Percentiles rank a stretch among this genome's conserved stretches.
These are phyloP conservation scores for Penicillium daleae DNA, from an alignment of 495 filamentous ascomycete species.

Conservation along the genomic window DNA sequence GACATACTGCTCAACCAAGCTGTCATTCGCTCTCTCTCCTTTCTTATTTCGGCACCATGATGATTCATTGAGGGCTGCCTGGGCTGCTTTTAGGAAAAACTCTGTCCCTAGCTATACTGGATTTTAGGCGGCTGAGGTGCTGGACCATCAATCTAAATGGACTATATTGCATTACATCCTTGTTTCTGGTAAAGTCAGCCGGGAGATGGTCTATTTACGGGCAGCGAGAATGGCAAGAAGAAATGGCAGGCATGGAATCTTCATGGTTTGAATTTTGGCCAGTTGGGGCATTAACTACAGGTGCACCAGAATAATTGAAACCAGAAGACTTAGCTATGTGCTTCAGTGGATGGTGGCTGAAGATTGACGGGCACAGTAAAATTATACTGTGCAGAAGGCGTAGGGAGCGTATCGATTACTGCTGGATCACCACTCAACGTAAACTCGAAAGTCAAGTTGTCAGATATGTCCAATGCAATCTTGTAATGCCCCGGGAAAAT, in stretches of 20 bases:
- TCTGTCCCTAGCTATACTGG: no score
- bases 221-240: not conserved
- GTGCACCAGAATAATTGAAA: not conserved
- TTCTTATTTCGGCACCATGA: no score
- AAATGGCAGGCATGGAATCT: not conserved
- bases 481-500: constrained; percentile 64
- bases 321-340: not conserved
- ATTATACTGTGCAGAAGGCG: constrained; percentile 16
- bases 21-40: no score
- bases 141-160: no score
- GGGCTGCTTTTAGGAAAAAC: no score
- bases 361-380: constrained; percentile 18
- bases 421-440: not conserved
- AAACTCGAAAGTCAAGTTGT: constrained; percentile 3
- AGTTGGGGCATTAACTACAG: not conserved
- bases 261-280: no score
- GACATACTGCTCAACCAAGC: no score
- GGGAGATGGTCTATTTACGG: not conserved
- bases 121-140: no score
- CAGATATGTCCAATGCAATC: constrained; percentile 49
- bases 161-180: not conserved
- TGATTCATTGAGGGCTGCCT: no score
- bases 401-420: constrained; percentile 14
- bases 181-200: not conserved
- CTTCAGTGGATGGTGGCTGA: constrained; percentile 6